Evolutionary conservation across 2,329 filamentous ascomycete species (phyloP), one percentile per base, ranked within the genome.

Genomic region (Elsinoe batatas): DNA sequence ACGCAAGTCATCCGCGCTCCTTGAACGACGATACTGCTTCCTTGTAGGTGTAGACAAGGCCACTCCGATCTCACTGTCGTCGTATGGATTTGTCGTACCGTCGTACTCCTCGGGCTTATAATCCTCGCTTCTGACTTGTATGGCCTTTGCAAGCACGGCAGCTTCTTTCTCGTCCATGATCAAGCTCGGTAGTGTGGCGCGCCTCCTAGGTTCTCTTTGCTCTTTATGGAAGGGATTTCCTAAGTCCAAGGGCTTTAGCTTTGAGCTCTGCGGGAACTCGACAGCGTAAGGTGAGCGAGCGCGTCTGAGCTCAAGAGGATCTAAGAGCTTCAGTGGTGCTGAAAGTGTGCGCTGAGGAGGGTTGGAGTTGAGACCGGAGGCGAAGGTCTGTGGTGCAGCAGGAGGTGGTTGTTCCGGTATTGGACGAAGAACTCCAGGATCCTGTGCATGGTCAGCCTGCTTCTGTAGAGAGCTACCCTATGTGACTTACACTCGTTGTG

Each of bases 221-320:
- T 55, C 33, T 13, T 47, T 58, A n/a, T 58, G 56, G 59, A 66
- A 68, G 11, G 68, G 67, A 53, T 65, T 67, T 32, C 61, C 64
- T 6, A 70, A 58, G 40, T 68, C 61, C 46, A 69, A 60, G 12
- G 68, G 68, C 60, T 70, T 69, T 40, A 70, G 58, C 17, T 61
- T 59, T 1, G 66, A 64, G 53, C 67, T 68, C 38, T 69, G 64
- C 8, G 68, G 68, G 54, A 70, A 70, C 18, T 68, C 63, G 5
- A 69, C 63, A 5, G 68, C 68, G 58, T 67, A 67, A 3, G 68
- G 65, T 3, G 67, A 69, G 35, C 61, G 62, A 5, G 55, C 53
- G 5, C 47, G 60, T 40, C 62, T 57, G 33, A 53, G 22, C 20
- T 40, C 55, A 22, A 26, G 49, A 15, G 32, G 54, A 36, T 56